Percentiles rank a stretch among this genome's conserved stretches.
Evolutionary conservation across 139 green algal genomes (phyloP).

Genomic region (Closterium sp.): DNA sequence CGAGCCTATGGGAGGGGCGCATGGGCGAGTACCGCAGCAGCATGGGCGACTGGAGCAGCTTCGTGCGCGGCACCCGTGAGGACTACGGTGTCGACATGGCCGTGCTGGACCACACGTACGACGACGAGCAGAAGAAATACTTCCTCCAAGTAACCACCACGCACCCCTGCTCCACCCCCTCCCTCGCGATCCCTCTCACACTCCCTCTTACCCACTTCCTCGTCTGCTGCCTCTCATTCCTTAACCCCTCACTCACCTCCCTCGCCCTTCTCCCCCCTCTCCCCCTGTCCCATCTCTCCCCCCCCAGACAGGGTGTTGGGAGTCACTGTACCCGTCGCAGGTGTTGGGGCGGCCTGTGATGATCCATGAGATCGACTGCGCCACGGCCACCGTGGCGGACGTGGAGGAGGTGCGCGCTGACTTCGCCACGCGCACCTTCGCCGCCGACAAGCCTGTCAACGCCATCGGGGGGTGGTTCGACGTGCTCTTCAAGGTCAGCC

Average conservation of each 20-base stretch:
- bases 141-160: slow-evolving; percentile 38
- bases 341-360: slow-evolving; percentile 35
- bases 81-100: slow-evolving; percentile 75
- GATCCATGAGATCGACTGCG: slow-evolving; percentile 84
- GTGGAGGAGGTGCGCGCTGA: slow-evolving; percentile 13
- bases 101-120: slow-evolving; percentile 24
- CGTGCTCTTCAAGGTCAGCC: slow-evolving; percentile 65
- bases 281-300: neutral
- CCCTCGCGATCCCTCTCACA: neutral
- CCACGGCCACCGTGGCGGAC: slow-evolving; percentile 59
- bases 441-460: neutral
- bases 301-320: slow-evolving; percentile 27
- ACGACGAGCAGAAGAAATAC: slow-evolving; percentile 48
- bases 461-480: slow-evolving; percentile 89
- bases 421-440: slow-evolving; percentile 17
- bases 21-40: slow-evolving; percentile 56
- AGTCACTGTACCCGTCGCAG: slow-evolving; percentile 40
- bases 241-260: neutral
- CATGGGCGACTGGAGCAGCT: slow-evolving; percentile 83
- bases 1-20: slow-evolving; percentile 38
- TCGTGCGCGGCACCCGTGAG: slow-evolving; percentile 76
- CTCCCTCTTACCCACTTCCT: neutral
- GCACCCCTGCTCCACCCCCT: neutral
- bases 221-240: neutral
- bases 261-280: neutral